Percentiles rank a stretch among this genome's conserved stretches.
phyloP scores from a whole-genome alignment of 1,139 yeast species.

The Suhomyces choctaworum region DNA sequence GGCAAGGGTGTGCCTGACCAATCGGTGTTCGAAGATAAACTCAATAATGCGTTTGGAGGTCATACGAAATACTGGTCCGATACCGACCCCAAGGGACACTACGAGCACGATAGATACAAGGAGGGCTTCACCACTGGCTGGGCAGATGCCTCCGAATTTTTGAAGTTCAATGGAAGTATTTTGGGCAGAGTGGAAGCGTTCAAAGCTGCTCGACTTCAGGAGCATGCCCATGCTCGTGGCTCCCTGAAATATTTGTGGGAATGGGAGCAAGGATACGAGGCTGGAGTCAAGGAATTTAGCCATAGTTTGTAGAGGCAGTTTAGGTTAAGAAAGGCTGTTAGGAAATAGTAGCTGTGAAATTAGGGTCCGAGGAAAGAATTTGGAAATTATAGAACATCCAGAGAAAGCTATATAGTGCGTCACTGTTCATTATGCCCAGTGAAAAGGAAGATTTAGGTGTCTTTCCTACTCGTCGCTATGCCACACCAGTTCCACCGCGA shows the following conservation, averaged over 20 bases:
- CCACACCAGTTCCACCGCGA: too few relatives aligned
- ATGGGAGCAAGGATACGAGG: slow-evolving; percentile 81
- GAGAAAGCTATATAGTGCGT: too few relatives aligned
- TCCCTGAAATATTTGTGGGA: slow-evolving; percentile 69
- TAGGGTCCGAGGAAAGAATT: too few relatives aligned
- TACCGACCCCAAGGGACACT: slow-evolving; percentile 56
- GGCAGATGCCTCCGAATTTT: slow-evolving; percentile 68
- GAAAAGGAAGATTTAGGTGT: too few relatives aligned
- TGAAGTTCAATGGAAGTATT: slow-evolving; percentile 64
- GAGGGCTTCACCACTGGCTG: slow-evolving; percentile 79
- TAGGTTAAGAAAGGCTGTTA: too few relatives aligned
- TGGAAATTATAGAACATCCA: too few relatives aligned
- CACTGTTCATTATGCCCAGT: too few relatives aligned
- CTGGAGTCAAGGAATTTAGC: slow-evolving; percentile 49
- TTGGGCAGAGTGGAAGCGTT: slow-evolving; percentile 75
- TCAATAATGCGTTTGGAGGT: slow-evolving; percentile 38
- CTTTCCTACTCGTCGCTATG: too few relatives aligned
- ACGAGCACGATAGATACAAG: slow-evolving; percentile 77
- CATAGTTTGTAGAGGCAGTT: slow-evolving; percentile 12
- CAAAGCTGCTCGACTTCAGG: slow-evolving; percentile 50
- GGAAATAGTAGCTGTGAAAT: too few relatives aligned
- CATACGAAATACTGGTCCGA: slow-evolving; percentile 72
- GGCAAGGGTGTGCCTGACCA: slow-evolving; percentile 37
- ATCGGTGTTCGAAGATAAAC: slow-evolving; percentile 42
- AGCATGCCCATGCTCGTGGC: slow-evolving; percentile 61